Percentiles rank a stretch among this genome's conserved stretches.
phyloP scores from a whole-genome alignment of 2,329 filamentous ascomycete genomes.

The Bipolaris cookei region DNA sequence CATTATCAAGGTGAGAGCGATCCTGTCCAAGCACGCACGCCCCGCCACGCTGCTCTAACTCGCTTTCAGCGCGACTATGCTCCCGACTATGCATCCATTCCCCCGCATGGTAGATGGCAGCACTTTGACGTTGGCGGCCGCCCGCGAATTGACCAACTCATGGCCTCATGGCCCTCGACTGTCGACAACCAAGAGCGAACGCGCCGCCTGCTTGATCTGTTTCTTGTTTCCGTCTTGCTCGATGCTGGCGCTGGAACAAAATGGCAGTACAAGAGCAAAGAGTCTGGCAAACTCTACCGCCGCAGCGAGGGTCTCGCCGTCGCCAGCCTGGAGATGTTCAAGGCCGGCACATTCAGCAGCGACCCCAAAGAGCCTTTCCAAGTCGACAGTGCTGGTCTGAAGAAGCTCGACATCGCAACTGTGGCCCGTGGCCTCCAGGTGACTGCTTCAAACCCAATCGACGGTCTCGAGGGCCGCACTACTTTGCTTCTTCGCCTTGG shows the following conservation, averaged over 20 bases:
- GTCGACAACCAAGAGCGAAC: constrained; percentile 77
- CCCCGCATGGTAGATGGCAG: constrained; percentile 81
- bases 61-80: constrained; percentile 68
- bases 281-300: constrained; percentile 80
- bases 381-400: constrained; percentile 84
- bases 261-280: constrained; percentile 92
- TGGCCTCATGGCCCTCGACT: constrained; percentile 70
- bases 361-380: constrained; percentile 81
- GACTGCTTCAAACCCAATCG: constrained; percentile 77
- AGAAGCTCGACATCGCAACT: constrained; percentile 72
- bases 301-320: constrained; percentile 88
- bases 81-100: constrained; percentile 74
- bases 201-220: constrained; percentile 77
- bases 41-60: constrained; percentile 6
- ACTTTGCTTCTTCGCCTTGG: constrained; percentile 77
- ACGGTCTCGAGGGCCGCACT: constrained; percentile 83
- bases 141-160: constrained; percentile 73
- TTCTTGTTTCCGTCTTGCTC: constrained; percentile 79
- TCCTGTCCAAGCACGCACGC: background rate
- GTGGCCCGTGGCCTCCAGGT: constrained; percentile 87
- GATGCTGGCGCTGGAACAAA: constrained; percentile 87
- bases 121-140: constrained; percentile 82
- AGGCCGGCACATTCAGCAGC: constrained; percentile 85
- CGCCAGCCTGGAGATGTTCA: constrained; percentile 88
- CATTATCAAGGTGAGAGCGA: constrained; percentile 80